Evolutionary conservation across 176 grass and related monocot genomes (phyloP), one percentile per base, ranked within the genome.

Genomic region (Ananas comosus): DNA sequence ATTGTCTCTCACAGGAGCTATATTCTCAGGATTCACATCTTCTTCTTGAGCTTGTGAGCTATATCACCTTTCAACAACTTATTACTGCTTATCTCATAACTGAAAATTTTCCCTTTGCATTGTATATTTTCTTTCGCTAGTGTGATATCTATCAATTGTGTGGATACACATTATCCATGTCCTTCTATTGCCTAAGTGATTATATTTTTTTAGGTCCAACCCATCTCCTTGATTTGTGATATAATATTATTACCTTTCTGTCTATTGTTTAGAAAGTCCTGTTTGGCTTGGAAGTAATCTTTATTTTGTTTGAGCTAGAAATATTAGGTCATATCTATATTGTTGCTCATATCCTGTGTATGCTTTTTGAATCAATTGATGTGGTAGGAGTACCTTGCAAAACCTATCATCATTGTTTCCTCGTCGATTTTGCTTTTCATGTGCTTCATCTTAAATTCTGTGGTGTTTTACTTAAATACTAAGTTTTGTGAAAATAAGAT

Each of bases 11-110:
- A 12, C 92, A 96, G 71, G 92, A 96, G 74, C 66, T 96, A 74
- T 96, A 96, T 82, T 96, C 92, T 9, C 86, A 96, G 77, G 92
- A 96, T 87, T 96, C 92, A 25, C 92, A 96, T 79, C 81, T 96
- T 72, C 86, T 96, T 73, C 85, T 96, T 76, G 92, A 96, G 72
- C 81, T 96, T 73, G 92, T 96, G 83, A 88, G 84, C 76, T 85
- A 67, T 23, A 23, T 0, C 77, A 28, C n/a, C 2, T 78, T 33
- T 59, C 12, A 14, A 17, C 2, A 24, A 10, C 12, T 64, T 17
- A 16, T 12, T 42, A 16, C 19, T 61, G 11, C 12, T 8, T 12
- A 47, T 58, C 11, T 73, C 2, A 47, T 12, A n/a, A 73, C 1
- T 21, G 11, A 21, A 17, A 33, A 1, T 71, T 14, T 70, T 76